Evolutionary conservation across 345 rosid species (phyloP).

Genomic region (Heritiera littoralis): DNA sequence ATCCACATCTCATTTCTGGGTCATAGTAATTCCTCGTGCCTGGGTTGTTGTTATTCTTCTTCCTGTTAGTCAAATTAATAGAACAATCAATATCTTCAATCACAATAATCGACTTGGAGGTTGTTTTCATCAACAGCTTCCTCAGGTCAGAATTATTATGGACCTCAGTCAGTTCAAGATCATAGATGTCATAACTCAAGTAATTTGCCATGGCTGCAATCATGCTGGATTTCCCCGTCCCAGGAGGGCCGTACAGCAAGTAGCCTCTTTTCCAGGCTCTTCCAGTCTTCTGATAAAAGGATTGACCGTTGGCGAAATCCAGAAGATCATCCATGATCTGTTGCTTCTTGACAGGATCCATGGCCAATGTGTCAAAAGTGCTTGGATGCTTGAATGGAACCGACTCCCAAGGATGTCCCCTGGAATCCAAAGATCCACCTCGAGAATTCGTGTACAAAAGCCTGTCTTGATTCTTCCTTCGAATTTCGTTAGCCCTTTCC

Average conservation of each 20-base stretch:
- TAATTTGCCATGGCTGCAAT: conserved; percentile 95
- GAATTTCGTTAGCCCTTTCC: conserved; percentile 78
- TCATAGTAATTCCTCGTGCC: conserved; percentile 39
- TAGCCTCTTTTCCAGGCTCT: conserved; percentile 95
- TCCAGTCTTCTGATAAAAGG: conserved; percentile 81
- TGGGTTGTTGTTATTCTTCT: conserved; percentile 38
- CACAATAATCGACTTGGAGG: conserved; percentile 86
- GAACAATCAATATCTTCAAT: conserved; percentile 96
- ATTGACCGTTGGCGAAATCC: conserved; percentile 66
- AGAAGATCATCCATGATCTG: conserved; percentile 69
- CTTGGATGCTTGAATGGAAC: conserved; percentile 93
- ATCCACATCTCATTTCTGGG: conserved; percentile 45
- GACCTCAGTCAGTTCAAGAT: conserved; percentile 87
- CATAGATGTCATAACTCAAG: conserved; percentile 88
- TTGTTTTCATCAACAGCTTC: conserved; percentile 85
- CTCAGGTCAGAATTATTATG: conserved; percentile 82
- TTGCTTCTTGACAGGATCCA: conserved; percentile 70
- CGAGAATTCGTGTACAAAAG: conserved; percentile 78
- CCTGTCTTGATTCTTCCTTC: conserved; percentile 70
- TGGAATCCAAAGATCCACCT: conserved; percentile 84
- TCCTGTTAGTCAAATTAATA: conserved; percentile 63
- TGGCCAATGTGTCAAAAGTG: conserved; percentile 84
- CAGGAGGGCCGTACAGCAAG: conserved; percentile 85
- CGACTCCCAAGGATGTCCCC: conserved; percentile 98
- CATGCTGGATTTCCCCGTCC: conserved; percentile 95